These are phyloP conservation scores for Ustilaginoidea virens DNA, from an alignment of 2,329 filamentous ascomycete species.

Conservation along the genomic window DNA sequence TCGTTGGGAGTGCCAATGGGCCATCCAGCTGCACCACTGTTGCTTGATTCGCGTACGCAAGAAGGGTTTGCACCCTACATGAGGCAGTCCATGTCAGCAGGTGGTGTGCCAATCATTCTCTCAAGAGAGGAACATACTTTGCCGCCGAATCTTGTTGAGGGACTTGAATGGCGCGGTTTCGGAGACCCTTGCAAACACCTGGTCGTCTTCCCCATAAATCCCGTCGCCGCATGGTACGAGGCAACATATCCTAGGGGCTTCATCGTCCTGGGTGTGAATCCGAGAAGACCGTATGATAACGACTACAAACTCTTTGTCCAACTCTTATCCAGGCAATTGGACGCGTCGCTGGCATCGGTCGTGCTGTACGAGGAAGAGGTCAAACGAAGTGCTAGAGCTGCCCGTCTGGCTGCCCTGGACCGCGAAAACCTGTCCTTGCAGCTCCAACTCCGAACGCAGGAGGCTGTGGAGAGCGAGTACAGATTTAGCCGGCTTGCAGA, in stretches of 20 bases:
- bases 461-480: conserved; percentile 5
- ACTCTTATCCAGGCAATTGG: conserved; percentile 38
- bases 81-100: conserved; percentile 20
- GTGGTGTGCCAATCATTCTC: conserved; percentile 22
- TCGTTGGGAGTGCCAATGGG: conserved; percentile 27
- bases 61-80: conserved; percentile 24
- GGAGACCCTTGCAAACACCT: conserved; percentile 48
- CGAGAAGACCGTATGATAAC: conserved; percentile 55
- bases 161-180: conserved; percentile 47
- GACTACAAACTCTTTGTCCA: conserved; percentile 55
- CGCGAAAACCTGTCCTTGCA: conserved; percentile 4
- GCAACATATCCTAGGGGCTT: conserved; percentile 36
- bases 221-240: conserved; percentile 5
- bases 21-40: conserved; percentile 25
- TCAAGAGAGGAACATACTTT: conserved; percentile 35
- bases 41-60: conserved; percentile 20
- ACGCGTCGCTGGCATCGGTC: conserved; percentile 53
- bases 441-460: conserved; percentile 4
- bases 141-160: conserved; percentile 39
- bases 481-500: conserved; percentile 67
- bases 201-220: conserved; percentile 49
- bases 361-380: conserved; percentile 59
- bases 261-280: conserved; percentile 55
- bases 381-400: conserved; percentile 30
- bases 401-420: conserved; percentile 5